These are phyloP conservation scores for Purshia tridentata DNA, from an alignment of 306 rosid species.

Conservation along the genomic window DNA sequence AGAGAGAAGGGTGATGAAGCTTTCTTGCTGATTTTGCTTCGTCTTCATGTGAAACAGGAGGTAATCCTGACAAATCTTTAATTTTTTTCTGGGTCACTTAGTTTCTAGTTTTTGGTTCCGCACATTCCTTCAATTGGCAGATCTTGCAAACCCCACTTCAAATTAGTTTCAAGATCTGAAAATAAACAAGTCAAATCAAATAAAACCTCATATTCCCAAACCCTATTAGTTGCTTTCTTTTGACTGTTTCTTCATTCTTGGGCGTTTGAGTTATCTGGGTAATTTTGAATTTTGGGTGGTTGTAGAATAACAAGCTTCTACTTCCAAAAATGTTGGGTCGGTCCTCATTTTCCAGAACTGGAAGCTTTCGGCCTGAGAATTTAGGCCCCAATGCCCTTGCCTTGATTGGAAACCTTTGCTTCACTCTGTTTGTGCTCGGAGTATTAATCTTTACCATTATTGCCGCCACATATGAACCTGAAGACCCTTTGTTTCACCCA, in stretches of 20 bases:
- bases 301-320: conserved; percentile 22
- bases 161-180: conserved; percentile 36
- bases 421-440: conserved; percentile 80
- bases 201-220: background rate
- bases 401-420: conserved; percentile 85
- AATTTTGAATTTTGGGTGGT: conserved; percentile 13
- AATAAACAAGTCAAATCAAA: background rate
- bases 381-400: conserved; percentile 81
- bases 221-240: conserved; percentile 12
- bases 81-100: background rate
- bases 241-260: background rate
- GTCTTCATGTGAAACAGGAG: conserved; percentile 15
- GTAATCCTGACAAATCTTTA: conserved; percentile 2
- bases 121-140: conserved; percentile 20
- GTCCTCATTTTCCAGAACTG: conserved; percentile 54
- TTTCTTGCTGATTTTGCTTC: conserved; percentile 21
- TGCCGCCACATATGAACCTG: conserved; percentile 97
- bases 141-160: conserved; percentile 32
- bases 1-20: conserved; percentile 11
- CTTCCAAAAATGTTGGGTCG: conserved; percentile 50
- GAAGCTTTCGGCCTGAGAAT: conserved; percentile 80
- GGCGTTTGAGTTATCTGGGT: conserved; percentile 44
- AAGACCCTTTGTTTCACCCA: conserved; percentile 95
- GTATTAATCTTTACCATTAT: conserved; percentile 84
- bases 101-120: background rate